Evolutionary conservation across 148 eudicot genomes (phyloP).

Genomic region (Simmondsia chinensis): DNA sequence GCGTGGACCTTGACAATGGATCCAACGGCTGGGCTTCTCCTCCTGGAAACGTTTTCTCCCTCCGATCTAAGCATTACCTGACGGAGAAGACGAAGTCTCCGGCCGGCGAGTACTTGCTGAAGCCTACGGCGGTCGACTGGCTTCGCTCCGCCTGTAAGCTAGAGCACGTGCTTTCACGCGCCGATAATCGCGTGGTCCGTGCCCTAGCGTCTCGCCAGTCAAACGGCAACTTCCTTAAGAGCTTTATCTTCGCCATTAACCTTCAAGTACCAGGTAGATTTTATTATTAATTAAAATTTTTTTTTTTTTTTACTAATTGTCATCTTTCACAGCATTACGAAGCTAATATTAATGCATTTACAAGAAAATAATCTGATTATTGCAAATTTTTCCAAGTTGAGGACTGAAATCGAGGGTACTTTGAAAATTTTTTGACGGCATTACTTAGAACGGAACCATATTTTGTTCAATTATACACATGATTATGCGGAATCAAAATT

Average conservation of each 20-base stretch:
- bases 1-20: conserved; percentile 54
- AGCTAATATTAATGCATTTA: too few species aligned
- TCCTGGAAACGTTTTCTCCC: conserved; percentile 51
- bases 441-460: too few species aligned
- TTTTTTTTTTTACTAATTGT: too few species aligned
- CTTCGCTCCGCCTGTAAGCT: conserved; percentile 53
- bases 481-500: too few species aligned
- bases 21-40: conserved; percentile 92
- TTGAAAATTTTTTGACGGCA: too few species aligned
- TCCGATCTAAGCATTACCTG: conserved; percentile 49
- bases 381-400: too few species aligned
- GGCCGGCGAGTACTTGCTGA: conserved; percentile 49
- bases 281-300: neutral
- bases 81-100: conserved; percentile 45
- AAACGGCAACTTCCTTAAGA: conserved; percentile 23
- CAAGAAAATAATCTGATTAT: too few species aligned
- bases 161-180: conserved; percentile 58
- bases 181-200: conserved; percentile 56
- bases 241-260: conserved; percentile 62
- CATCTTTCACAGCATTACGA: too few species aligned
- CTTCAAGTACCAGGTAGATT: conserved; percentile 62
- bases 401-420: too few species aligned
- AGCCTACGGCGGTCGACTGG: conserved; percentile 89
- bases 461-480: too few species aligned
- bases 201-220: conserved; percentile 27